phyloP scores from a whole-genome alignment of 768 basidiomycete species.

The Albatrellus ellisii region DNA sequence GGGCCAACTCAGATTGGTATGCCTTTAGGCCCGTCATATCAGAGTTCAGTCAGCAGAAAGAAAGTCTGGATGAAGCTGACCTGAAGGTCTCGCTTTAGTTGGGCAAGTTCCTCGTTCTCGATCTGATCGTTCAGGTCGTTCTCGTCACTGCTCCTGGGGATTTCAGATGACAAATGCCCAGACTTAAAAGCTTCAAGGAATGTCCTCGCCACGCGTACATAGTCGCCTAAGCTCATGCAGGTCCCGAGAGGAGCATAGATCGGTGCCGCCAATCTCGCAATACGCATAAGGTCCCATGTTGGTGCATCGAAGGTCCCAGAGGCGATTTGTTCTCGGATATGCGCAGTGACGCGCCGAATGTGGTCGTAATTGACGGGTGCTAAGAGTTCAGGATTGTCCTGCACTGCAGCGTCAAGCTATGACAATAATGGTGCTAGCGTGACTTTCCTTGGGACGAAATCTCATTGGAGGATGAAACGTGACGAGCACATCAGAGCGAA shows the following conservation, averaged over 20 bases:
- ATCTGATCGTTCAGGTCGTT: conserved; percentile 13
- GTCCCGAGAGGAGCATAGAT: conserved; percentile 88
- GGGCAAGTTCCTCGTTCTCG: conserved; percentile 12
- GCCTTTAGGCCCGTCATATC: conserved; percentile 24
- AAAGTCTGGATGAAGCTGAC: conserved; percentile 22
- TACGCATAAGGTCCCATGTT: conserved; percentile 67
- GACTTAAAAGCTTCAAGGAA: conserved; percentile 69
- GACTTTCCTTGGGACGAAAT: conserved; percentile 45
- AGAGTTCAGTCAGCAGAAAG: not conserved
- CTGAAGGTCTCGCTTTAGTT: conserved; percentile 40
- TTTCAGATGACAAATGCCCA: conserved; percentile 15
- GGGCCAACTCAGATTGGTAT: conserved; percentile 62
- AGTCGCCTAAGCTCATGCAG: conserved; percentile 71
- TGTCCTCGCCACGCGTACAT: conserved; percentile 59
- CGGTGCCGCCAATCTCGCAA: conserved; percentile 61
- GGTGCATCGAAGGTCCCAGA: conserved; percentile 76
- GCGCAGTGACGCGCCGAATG: conserved; percentile 47
- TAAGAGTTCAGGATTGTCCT: conserved; percentile 64
- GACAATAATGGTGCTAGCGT: not conserved
- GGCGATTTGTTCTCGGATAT: conserved; percentile 56
- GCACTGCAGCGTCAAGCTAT: not conserved
- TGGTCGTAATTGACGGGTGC: conserved; percentile 48
- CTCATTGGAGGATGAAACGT: conserved; percentile 62
- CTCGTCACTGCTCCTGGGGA: conserved; percentile 15
- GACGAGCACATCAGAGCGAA: conserved; percentile 79